phyloP scores from a whole-genome alignment of 345 rosid genomes.

The Rubroshorea leprosula region DNA sequence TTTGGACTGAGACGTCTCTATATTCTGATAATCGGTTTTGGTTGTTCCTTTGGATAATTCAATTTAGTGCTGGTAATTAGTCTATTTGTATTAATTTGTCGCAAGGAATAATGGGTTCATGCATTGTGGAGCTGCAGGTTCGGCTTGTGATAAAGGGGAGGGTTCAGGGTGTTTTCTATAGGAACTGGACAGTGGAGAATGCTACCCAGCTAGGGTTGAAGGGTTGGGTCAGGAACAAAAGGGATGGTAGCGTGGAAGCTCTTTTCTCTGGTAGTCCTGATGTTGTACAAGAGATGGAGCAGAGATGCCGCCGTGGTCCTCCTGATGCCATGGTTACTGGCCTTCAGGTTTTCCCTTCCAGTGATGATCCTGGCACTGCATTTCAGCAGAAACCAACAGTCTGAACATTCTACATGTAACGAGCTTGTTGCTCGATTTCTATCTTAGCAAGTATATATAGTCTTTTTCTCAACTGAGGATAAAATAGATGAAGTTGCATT shows the following conservation, averaged over 20 bases:
- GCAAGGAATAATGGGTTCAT: not conserved
- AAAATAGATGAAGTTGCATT: not conserved
- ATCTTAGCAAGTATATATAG: constrained; percentile 8
- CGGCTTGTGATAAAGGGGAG: constrained; percentile 70
- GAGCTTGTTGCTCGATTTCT: constrained; percentile 7
- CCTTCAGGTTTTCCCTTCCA: constrained; percentile 61
- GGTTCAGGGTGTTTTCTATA: constrained; percentile 89
- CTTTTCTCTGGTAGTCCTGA: constrained; percentile 63
- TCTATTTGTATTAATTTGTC: not conserved
- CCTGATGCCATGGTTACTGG: constrained; percentile 69
- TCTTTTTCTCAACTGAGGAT: not conserved
- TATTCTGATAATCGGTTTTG: not conserved
- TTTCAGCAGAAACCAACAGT: constrained; percentile 57
- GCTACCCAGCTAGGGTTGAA: constrained; percentile 68
- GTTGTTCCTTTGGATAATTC: not conserved
- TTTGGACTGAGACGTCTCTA: too few relatives aligned
- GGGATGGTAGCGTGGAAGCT: constrained; percentile 89
- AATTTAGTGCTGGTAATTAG: not conserved
- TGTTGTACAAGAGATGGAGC: constrained; percentile 72
- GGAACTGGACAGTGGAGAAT: constrained; percentile 80
- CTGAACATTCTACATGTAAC: constrained; percentile 25
- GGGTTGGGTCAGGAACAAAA: constrained; percentile 89
- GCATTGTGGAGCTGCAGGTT: constrained; percentile 40
- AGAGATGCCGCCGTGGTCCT: constrained; percentile 84
- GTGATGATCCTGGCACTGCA: constrained; percentile 60